Evolutionary conservation across 768 basidiomycete genomes (phyloP).

Genomic region (Russula emetica): DNA sequence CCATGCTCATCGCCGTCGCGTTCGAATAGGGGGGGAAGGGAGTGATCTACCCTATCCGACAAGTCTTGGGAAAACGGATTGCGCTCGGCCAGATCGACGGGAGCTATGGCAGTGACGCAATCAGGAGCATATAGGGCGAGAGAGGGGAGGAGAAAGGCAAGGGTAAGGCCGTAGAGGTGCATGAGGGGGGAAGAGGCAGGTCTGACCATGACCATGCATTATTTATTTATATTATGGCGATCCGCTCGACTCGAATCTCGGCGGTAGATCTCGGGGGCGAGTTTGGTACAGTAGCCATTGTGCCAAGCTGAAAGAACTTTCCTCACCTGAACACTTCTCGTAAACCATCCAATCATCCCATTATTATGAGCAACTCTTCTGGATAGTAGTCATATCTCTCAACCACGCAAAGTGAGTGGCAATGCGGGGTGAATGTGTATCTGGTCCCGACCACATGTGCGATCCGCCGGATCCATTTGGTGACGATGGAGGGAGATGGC

Average conservation of each 20-base stretch:
- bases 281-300: background rate
- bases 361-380: background rate
- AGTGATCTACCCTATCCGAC: background rate
- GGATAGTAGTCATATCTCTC: no score
- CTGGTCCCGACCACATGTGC: no score
- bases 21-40: background rate
- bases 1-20: conserved; percentile 27
- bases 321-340: background rate
- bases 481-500: no score
- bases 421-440: no score
- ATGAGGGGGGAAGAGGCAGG: conserved; percentile 11
- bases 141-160: conserved; percentile 19
- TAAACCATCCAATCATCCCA: background rate
- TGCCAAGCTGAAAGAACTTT: background rate
- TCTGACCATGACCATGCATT: background rate
- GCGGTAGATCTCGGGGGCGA: conserved; percentile 22
- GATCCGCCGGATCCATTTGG: no score
- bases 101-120: conserved; percentile 19
- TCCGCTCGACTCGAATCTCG: conserved; percentile 4
- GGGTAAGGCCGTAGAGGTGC: conserved; percentile 22
- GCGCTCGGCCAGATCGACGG: conserved; percentile 5
- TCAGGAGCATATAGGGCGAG: conserved; percentile 25
- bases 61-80: conserved; percentile 5
- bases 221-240: background rate
- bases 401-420: no score